Percentiles rank a stretch among this genome's conserved stretches.
phyloP scores from a whole-genome alignment of 345 rosid genomes.

The Pelargonium nanum region DNA sequence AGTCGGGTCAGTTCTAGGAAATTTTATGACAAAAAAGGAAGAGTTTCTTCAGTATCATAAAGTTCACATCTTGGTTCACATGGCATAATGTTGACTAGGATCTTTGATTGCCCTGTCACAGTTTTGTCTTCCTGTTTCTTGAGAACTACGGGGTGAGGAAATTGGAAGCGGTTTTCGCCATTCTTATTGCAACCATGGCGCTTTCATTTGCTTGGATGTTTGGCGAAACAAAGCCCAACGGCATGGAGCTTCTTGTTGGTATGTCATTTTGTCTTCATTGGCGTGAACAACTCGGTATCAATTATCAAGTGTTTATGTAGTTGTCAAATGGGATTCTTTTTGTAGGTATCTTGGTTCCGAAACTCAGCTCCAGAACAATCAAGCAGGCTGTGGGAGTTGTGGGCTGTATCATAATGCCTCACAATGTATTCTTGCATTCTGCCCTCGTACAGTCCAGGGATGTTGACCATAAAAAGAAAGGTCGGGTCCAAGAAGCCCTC shows the following conservation, averaged over 20 bases:
- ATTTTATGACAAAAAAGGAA: background rate
- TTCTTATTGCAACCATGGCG: conserved; percentile 32
- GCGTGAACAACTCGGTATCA: background rate
- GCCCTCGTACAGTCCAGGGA: conserved; percentile 20
- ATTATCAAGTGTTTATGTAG: background rate
- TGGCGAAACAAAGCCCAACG: conserved; percentile 27
- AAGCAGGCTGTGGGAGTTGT: conserved; percentile 14
- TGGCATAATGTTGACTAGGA: background rate
- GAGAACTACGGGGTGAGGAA: conserved; percentile 42
- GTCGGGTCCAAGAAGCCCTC: conserved; percentile 15
- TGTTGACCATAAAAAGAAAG: conserved; percentile 7
- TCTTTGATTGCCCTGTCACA: conserved; percentile 7
- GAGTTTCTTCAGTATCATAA: background rate
- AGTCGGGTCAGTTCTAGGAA: background rate
- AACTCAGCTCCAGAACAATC: conserved; percentile 16
- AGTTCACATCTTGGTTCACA: background rate
- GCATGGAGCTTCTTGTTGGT: conserved; percentile 28
- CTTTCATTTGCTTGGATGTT: conserved; percentile 39
- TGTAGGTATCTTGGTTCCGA: conserved; percentile 15
- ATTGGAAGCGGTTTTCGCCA: conserved; percentile 33
- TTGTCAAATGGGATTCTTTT: background rate
- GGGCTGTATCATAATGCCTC: conserved; percentile 20
- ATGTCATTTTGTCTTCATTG: background rate
- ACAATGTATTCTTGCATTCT: conserved; percentile 16
- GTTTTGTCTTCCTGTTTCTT: conserved; percentile 33